These are phyloP conservation scores for Nakazawaea sp. DNA, from an alignment of 805 yeast genomes.

Conservation along the genomic window DNA sequence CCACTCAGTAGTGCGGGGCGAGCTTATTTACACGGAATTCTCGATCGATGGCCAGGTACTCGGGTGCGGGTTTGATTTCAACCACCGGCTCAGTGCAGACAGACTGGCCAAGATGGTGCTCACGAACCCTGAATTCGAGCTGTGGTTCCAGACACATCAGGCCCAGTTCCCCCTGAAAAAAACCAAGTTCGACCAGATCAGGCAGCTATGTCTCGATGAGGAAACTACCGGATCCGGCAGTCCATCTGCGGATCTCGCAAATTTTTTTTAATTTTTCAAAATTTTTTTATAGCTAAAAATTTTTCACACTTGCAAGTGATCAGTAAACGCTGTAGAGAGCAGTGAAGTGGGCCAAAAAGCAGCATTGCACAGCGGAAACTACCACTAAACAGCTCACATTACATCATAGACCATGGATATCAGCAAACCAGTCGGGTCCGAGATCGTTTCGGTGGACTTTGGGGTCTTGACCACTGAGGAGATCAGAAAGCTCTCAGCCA, in stretches of 20 bases:
- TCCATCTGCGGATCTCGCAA: background rate
- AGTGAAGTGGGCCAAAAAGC: no score
- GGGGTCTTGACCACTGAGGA: conserved; percentile 78
- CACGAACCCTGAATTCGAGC: conserved; percentile 2
- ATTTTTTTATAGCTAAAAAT: conserved; percentile 4
- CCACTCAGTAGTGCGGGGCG: conserved; percentile 5
- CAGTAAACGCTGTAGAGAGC: no score
- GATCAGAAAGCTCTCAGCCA: conserved; percentile 81
- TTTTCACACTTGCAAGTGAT: no score
- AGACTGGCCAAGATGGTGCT: conserved; percentile 6
- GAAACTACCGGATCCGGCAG: conserved; percentile 7
- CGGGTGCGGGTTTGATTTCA: conserved; percentile 10
- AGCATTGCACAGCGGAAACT: no score
- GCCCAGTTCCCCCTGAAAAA: no score
- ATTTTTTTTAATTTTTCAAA: conserved; percentile 1
- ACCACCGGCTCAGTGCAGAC: background rate
- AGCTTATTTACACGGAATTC: conserved; percentile 7
- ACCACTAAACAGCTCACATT: no score
- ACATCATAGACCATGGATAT: conserved; percentile 95
- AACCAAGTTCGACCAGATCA: background rate
- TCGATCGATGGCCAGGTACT: background rate
- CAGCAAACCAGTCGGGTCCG: conserved; percentile 93
- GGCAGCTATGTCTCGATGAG: background rate
- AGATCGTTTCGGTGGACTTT: conserved; percentile 87
- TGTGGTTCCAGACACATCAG: conserved; percentile 1